Conservation (phyloP, 805 yeast species). For the Barnettozyma botsteinii region DNA sequence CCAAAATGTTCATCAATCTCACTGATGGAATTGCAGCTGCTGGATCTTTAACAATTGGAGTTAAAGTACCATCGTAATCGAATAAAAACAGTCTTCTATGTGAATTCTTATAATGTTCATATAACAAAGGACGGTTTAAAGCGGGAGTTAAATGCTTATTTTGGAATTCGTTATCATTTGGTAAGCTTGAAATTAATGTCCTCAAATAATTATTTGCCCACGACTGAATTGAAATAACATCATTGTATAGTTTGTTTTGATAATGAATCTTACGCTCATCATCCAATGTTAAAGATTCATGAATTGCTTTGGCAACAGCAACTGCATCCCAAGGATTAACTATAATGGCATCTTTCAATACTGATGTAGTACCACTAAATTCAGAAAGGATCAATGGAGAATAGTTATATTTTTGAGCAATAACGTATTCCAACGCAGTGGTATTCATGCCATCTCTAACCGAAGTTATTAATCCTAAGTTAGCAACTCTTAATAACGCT, state of each 20-base stretch:
- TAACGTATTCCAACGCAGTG: constrained; percentile 86
- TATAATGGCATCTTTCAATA: constrained; percentile 63
- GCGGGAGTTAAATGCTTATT: constrained; percentile 66
- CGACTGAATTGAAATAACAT: constrained; percentile 69
- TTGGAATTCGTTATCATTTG: constrained; percentile 33
- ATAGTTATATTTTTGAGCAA: constrained; percentile 69
- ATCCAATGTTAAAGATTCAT: constrained; percentile 58
- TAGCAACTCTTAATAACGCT: constrained; percentile 85
- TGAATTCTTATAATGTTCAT: constrained; percentile 54
- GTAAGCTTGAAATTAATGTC: constrained; percentile 22
- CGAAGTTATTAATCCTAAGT: constrained; percentile 81
- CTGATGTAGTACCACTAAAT: constrained; percentile 83
- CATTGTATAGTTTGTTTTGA: constrained; percentile 51
- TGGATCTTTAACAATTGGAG: constrained; percentile 95
- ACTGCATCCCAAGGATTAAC: constrained; percentile 98
- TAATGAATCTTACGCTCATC: constrained; percentile 38
- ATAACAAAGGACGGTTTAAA: constrained; percentile 62
- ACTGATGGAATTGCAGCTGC: constrained; percentile 96
- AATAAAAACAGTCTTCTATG: constrained; percentile 73
- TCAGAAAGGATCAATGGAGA: constrained; percentile 86
- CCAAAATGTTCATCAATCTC: constrained; percentile 53
- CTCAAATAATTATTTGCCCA: constrained; percentile 69
- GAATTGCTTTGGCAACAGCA: constrained; percentile 81
- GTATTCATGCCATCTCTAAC: constrained; percentile 97
- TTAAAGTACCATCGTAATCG: constrained; percentile 96